Percentiles rank a stretch among this genome's conserved stretches.
Conservation (phyloP, 257 asterid species). For the Parsonsia alboflavescens region DNA sequence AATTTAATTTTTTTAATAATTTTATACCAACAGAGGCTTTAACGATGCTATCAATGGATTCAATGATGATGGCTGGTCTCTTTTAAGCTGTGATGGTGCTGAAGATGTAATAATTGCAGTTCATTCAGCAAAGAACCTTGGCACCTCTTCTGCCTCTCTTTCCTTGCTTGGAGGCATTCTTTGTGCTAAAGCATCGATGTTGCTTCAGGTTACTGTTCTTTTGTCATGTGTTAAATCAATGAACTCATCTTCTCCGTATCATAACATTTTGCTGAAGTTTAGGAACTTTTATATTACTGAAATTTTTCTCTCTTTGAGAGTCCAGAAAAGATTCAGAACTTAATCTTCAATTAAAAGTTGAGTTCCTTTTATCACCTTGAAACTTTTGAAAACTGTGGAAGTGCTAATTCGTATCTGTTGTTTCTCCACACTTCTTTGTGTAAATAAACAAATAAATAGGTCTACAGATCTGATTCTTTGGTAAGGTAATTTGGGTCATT, state of each 20-base stretch:
- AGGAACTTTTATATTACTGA: not conserved
- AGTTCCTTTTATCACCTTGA: not conserved
- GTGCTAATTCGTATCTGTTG: not conserved
- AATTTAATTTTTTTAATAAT: not conserved
- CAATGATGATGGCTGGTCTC: constrained; percentile 92
- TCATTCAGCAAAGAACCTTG: constrained; percentile 51
- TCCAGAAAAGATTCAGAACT: not conserved
- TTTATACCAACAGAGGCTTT: constrained; percentile 64
- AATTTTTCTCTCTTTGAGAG: not conserved
- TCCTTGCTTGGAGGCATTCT: constrained; percentile 76
- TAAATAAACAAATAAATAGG: not conserved
- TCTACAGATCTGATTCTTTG: not conserved
- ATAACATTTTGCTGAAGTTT: not conserved
- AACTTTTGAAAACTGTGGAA: not conserved
- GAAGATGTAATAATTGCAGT: constrained; percentile 83
- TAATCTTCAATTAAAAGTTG: not conserved
- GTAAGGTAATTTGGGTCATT: not conserved
- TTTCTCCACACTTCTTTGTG: not conserved
- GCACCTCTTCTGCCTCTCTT: constrained; percentile 34
- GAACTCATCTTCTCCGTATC: not conserved
- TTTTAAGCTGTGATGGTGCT: constrained; percentile 63
- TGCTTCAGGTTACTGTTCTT: constrained; percentile 58
- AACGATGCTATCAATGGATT: constrained; percentile 91
- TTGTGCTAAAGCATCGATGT: constrained; percentile 97
- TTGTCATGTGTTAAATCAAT: not conserved